A percentile compares a stretch with the other conserved stretches of the same genome.
These are phyloP conservation scores for Biscogniauxia mediterranea DNA, from an alignment of 2,329 filamentous ascomycete species.

Conservation along the genomic window DNA sequence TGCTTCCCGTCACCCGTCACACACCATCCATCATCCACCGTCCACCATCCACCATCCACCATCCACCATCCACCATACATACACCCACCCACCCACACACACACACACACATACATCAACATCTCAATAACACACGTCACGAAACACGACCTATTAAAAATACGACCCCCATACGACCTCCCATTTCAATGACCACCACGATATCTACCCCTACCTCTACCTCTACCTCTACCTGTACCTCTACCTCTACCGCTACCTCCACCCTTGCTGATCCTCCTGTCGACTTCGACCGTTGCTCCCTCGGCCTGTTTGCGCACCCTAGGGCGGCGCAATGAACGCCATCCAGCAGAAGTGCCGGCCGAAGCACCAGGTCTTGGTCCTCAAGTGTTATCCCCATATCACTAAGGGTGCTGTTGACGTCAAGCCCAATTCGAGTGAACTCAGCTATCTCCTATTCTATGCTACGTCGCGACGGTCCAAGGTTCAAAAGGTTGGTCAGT, in stretches of 20 bases:
- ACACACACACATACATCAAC: too few relatives aligned
- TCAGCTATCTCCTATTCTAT: slow-evolving; percentile 97
- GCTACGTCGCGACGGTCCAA: slow-evolving; percentile 91
- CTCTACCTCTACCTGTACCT: too few relatives aligned
- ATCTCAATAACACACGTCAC: neutral
- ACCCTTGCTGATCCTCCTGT: neutral
- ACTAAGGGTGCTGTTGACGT: slow-evolving; percentile 90
- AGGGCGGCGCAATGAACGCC: slow-evolving; percentile 54
- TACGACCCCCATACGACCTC: neutral
- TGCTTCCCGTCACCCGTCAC: neutral
- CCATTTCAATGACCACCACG: neutral
- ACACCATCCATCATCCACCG: too few relatives aligned
- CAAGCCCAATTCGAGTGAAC: slow-evolving; percentile 93
- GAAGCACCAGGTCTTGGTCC: slow-evolving; percentile 93
- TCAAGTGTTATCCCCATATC: slow-evolving; percentile 94
- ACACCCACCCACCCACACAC: too few relatives aligned
- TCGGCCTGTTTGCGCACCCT: slow-evolving; percentile 4
- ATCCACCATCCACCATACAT: too few relatives aligned
- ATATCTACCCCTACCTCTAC: neutral
- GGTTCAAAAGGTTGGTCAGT: slow-evolving; percentile 91
- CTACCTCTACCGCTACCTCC: neutral
- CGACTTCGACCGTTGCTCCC: neutral
- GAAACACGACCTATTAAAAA: too few relatives aligned
- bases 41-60: too few relatives aligned
- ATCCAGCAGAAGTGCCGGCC: slow-evolving; percentile 72